phyloP scores from a whole-genome alignment of 2,329 filamentous ascomycete species.

The Raffaelea ambrosiae region DNA sequence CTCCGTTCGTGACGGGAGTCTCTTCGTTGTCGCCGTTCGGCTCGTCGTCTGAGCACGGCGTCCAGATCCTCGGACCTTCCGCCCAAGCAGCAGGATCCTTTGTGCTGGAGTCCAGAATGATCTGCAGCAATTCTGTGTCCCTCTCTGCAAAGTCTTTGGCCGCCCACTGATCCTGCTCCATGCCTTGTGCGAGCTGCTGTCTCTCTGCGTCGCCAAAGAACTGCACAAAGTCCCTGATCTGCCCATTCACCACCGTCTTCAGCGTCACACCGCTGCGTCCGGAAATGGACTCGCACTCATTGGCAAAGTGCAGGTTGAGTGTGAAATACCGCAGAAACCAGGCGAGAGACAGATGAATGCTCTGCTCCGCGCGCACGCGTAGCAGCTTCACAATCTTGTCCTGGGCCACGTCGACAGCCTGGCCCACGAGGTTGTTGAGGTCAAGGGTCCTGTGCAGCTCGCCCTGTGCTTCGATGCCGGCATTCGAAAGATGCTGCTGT shows the following conservation, averaged over 20 bases:
- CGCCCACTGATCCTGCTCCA: slow-evolving; percentile 76
- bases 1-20: slow-evolving; percentile 5
- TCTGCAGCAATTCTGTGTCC: slow-evolving; percentile 50
- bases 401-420: slow-evolving; percentile 73
- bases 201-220: slow-evolving; percentile 63
- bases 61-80: slow-evolving; percentile 50
- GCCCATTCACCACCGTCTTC: slow-evolving; percentile 71
- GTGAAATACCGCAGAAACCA: slow-evolving; percentile 76
- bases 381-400: slow-evolving; percentile 68
- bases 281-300: slow-evolving; percentile 79
- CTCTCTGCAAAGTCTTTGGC: slow-evolving; percentile 64
- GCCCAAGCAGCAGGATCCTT: slow-evolving; percentile 61
- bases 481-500: slow-evolving; percentile 21
- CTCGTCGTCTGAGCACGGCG: slow-evolving; percentile 23
- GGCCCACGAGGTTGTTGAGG: slow-evolving; percentile 66
- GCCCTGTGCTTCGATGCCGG: slow-evolving; percentile 51
- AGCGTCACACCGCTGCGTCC: slow-evolving; percentile 67
- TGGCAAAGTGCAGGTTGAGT: slow-evolving; percentile 73
- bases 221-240: slow-evolving; percentile 74
- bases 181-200: slow-evolving; percentile 63
- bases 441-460: slow-evolving; percentile 71
- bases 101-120: slow-evolving; percentile 62
- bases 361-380: slow-evolving; percentile 68
- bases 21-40: slow-evolving; percentile 7
- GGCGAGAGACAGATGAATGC: slow-evolving; percentile 55